Evolutionary conservation across 371 early-diverging fungal genomes (phyloP).

Genomic region (Rhizopus sp.): DNA sequence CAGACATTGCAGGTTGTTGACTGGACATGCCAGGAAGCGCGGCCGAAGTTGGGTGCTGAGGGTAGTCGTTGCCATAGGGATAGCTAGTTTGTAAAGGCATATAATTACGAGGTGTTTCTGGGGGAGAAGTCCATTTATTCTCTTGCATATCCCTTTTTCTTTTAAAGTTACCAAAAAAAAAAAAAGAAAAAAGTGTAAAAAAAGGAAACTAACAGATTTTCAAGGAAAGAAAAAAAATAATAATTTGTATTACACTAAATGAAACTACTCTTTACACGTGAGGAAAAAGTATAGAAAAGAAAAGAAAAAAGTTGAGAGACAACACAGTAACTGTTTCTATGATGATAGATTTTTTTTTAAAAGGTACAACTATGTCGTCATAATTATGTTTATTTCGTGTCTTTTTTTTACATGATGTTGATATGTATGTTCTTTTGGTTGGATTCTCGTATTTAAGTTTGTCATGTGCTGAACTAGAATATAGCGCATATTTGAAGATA

Average conservation of each 20-base stretch:
- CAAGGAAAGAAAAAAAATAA: constrained; percentile 5
- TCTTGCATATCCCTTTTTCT: constrained; percentile 22
- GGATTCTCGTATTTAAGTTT: no score
- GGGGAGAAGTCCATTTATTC: constrained; percentile 32
- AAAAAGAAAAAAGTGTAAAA: constrained; percentile 6
- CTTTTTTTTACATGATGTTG: no score
- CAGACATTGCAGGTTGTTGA: constrained; percentile 21
- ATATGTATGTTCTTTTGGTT: no score
- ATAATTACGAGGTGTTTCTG: constrained; percentile 30
- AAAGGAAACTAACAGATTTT: background rate
- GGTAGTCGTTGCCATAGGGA: constrained; percentile 20
- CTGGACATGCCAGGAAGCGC: constrained; percentile 23
- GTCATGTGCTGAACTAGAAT: no score
- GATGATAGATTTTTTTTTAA: no score
- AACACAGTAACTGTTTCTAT: no score
- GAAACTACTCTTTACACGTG: constrained; percentile 15
- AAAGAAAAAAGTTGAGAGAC: no score
- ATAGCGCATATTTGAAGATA: no score
- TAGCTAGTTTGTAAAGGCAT: constrained; percentile 28
- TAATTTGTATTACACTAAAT: constrained; percentile 11
- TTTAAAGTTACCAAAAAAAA: constrained; percentile 9
- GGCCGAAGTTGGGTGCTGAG: constrained; percentile 5
- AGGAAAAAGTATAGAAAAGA: constrained; percentile 1
- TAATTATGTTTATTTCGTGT: no score
- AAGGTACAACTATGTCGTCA: no score